phyloP scores from a whole-genome alignment of 2,329 filamentous ascomycete genomes.

The Teratosphaeriaceae sp. region DNA sequence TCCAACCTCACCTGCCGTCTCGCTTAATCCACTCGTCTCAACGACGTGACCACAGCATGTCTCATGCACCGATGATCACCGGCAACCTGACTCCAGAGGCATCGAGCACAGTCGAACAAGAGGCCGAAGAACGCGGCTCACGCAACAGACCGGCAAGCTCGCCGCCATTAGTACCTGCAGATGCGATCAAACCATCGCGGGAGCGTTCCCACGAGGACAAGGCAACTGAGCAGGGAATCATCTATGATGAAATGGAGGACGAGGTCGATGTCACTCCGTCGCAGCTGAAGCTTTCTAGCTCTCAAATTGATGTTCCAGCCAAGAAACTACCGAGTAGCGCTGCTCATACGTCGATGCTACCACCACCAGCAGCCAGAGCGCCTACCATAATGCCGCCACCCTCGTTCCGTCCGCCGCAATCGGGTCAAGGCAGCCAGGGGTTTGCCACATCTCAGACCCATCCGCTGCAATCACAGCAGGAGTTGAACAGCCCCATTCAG shows the following conservation, averaged over 20 bases:
- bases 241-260: conserved; percentile 1
- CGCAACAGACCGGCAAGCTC: conserved; percentile 2
- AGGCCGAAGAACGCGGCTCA: background rate
- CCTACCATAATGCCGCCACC: background rate
- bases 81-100: no score
- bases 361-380: background rate
- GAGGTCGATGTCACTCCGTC: background rate
- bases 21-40: no score
- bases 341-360: background rate
- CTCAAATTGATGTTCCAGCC: background rate
- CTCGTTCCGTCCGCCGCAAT: background rate
- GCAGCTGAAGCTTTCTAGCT: background rate
- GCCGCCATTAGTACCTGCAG: conserved; percentile 2
- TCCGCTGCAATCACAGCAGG: background rate
- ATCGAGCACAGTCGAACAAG: background rate
- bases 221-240: background rate
- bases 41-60: no score
- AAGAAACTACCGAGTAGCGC: background rate
- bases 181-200: conserved; percentile 2
- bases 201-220: conserved; percentile 13
- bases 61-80: no score
- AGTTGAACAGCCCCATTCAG: background rate
- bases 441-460: background rate
- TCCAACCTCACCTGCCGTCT: no score
- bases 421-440: conserved; percentile 3